Conservation (phyloP, 331 rosid genomes). For the Stylosanthes scabra region DNA sequence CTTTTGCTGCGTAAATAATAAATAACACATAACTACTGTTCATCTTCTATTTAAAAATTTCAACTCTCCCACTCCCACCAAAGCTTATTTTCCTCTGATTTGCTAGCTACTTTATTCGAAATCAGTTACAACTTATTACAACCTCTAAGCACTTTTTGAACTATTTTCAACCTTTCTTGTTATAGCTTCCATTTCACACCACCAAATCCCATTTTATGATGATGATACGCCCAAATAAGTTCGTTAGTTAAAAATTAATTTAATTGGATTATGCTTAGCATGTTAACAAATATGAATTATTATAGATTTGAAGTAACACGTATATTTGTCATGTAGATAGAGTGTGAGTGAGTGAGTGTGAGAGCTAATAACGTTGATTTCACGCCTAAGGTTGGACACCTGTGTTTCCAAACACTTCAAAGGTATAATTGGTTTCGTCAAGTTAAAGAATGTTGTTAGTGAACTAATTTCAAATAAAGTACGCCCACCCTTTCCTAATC, state of each 20-base stretch:
- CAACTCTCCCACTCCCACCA: conserved; percentile 47
- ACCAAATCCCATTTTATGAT: conserved; percentile 24
- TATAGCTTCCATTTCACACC: conserved; percentile 48
- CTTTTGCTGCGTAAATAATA: conserved; percentile 39
- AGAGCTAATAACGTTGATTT: conserved; percentile 37
- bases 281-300: not conserved
- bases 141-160: conserved; percentile 53
- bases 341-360: conserved; percentile 22
- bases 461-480: conserved; percentile 41
- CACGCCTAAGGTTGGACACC: conserved; percentile 41
- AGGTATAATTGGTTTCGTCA: conserved; percentile 34
- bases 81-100: no score
- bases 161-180: conserved; percentile 13
- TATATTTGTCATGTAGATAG: not conserved
- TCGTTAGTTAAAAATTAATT: conserved; percentile 6
- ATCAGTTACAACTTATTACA: conserved; percentile 61
- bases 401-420: conserved; percentile 23
- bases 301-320: not conserved
- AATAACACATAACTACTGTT: conserved; percentile 26
- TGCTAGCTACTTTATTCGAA: conserved; percentile 32
- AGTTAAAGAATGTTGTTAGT: conserved; percentile 38
- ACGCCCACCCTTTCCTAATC: conserved; percentile 34
- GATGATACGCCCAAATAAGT: not conserved
- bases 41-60: conserved; percentile 25
- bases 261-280: conserved; percentile 1